Evolutionary conservation across 148 eudicot genomes (phyloP).

Genomic region (Cornus suecica): DNA sequence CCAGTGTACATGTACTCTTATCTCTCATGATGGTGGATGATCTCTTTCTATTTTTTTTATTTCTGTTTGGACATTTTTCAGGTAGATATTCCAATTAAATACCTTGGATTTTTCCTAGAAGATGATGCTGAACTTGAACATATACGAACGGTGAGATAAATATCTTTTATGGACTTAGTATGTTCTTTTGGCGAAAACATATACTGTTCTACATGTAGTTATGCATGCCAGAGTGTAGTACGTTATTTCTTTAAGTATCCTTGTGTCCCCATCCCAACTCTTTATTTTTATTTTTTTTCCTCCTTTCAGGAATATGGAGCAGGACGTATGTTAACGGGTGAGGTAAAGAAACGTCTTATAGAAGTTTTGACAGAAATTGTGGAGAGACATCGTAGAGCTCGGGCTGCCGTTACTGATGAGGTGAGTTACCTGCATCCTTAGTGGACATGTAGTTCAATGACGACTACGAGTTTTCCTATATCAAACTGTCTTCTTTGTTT

Average conservation of each 20-base stretch:
- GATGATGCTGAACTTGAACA: conserved; percentile 92
- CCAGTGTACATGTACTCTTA: neutral
- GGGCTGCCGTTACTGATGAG: conserved; percentile 96
- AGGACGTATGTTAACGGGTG: conserved; percentile 92
- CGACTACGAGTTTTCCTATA: neutral
- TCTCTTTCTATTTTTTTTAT: neutral
- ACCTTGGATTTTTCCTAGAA: conserved; percentile 95
- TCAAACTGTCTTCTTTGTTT: neutral
- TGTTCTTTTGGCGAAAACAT: neutral
- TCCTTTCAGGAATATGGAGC: conserved; percentile 73
- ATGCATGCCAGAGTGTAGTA: neutral
- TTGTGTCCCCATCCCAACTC: neutral
- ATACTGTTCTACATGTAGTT: neutral
- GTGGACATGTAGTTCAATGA: neutral
- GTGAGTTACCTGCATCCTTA: conserved; percentile 26
- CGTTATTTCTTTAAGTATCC: neutral
- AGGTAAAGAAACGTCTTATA: conserved; percentile 74
- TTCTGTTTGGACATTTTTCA: conserved; percentile 24
- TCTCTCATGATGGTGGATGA: neutral
- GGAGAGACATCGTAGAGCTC: conserved; percentile 79
- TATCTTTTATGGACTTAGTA: neutral
- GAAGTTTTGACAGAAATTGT: conserved; percentile 83
- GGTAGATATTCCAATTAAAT: conserved; percentile 92
- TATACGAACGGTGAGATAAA: conserved; percentile 56
- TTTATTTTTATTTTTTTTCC: conserved; percentile 3